Conservation (phyloP, 768 basidiomycete species). For the Russula compacta region DNA sequence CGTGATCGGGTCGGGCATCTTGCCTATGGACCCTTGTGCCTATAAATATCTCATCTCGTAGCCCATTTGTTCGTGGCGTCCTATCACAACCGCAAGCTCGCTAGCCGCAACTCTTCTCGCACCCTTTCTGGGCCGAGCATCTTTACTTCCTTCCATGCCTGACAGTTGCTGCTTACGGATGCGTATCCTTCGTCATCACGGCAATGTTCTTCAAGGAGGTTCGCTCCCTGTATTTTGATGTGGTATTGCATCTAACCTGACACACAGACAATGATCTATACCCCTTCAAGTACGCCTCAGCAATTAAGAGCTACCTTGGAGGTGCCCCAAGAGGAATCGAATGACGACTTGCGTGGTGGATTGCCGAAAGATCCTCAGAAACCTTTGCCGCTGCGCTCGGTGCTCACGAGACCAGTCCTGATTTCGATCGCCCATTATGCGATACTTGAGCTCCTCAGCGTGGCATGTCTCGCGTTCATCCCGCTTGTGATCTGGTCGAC, state of each 20-base stretch:
- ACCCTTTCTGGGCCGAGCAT: constrained; percentile 21
- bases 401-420: constrained; percentile 30
- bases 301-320: not conserved
- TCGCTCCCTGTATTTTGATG: no score
- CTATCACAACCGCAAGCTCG: constrained; percentile 22
- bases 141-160: constrained; percentile 24
- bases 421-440: constrained; percentile 38
- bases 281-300: not conserved
- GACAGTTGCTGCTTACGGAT: not conserved
- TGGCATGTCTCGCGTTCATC: constrained; percentile 30
- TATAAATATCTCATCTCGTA: not conserved
- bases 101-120: constrained; percentile 18
- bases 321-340: not conserved
- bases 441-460: constrained; percentile 35
- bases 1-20: constrained; percentile 8
- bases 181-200: not conserved
- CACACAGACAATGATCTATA: no score
- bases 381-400: constrained; percentile 28
- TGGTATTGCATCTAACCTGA: no score
- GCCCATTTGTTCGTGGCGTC: constrained; percentile 21
- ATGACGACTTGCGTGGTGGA: no score
- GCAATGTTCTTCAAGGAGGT: no score
- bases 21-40: not conserved
- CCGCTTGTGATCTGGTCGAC: constrained; percentile 42
- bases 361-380: no score